Base-by-base conservation (phyloP, 1,139 yeast genomes). In the Protomyces lactucae-debilis region DNA sequence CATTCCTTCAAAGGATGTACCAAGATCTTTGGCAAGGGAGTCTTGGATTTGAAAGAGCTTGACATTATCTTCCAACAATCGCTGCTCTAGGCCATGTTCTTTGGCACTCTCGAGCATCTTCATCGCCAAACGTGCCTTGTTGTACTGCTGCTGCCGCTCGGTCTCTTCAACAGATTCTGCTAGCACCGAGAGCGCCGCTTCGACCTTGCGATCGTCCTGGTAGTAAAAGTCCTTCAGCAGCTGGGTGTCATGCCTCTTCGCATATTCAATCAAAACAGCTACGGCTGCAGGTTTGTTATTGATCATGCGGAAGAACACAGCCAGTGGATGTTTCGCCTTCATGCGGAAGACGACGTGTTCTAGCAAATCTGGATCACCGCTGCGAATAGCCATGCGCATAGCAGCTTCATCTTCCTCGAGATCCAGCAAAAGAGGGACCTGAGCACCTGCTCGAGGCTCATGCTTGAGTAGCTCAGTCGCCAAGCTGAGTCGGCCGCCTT, bases 361-460 rank as follows among this genome's bases (percentile, higher is more conserved):
- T n/a, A 60, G 32, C 28, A 92, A 77, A 72, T 87, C 89, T 46
- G 83, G 81, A 69, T 87, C 85, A 10, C 85, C 83, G 21, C 86
- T 82, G 68, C 85, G 85, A 55, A 87, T 82, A 0, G 96, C 83
- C 69, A 86, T 88, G 53, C 81, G 75, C 40, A 92, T 73, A 0
- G 97, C 96, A 51, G 83, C 73, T 67, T 84, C 89, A 51, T 83
- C 78, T 71, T 91, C 95, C 57, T 87, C 89, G 79, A 88, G 85
- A 37, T 82, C 83, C 48, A 91, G 74, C 53, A 89, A 79, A 65
- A 87, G 79, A 14, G 84, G 82, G 0, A 91, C 82, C 68, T 87
- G 88, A 64, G 82, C 80, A 1, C 79, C 78, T 0, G 87, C 81
- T 3, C 85, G 79, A 0, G 88, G 86, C 72, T 93, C 98, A 66